Evolutionary conservation across 2,329 filamentous ascomycete genomes (phyloP), one percentile per base, ranked within the genome.

Genomic region (Coleophoma crateriformis): DNA sequence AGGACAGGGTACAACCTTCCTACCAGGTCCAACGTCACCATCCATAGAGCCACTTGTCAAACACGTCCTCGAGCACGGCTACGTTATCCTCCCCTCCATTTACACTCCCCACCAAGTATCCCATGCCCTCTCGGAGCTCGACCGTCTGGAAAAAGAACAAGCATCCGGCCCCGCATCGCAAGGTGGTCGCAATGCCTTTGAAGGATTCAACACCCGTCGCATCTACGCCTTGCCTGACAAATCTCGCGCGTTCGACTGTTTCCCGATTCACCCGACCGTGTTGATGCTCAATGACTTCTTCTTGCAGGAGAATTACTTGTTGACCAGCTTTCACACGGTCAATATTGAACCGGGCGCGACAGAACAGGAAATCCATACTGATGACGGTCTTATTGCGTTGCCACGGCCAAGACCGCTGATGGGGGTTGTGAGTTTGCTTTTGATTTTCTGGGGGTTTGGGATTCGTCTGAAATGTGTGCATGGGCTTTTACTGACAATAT

Each of bases 171-270:
- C 63, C 15, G 57, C 61, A 7, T 61, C 67, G 1, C 47, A 61
- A 45, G 55, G 49, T 14, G 68, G 68, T 13, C 63, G 68, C 20
- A 68, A 68, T 51, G 37, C 51, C 14, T 71, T 71, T 51, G 68
- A 71, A 54, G 68, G 68, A 1, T 61, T 62, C 47, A 63, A 67
- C 20, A 71, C 68, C 1, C 63, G 62, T 37, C 52, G 68, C 14
- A 67, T 71, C 27, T 71, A 71, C 49, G 67, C 67, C 11, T 52
- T 71, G 7, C 56, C 68, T 17, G 70, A 71, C 51, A 71, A 71
- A 52, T 66, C 61, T 33, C 58, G 68, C 35, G 62, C 57, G 2
- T 70, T 71, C 50, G 68, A 71, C 51, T 65, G 65, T 49, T 70
- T 69, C 48, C 56, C 61, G 5, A 64, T 69, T 10, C 58, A 71